These are phyloP conservation scores for Megacollybia marginata DNA, from an alignment of 768 basidiomycete genomes.

Conservation along the genomic window DNA sequence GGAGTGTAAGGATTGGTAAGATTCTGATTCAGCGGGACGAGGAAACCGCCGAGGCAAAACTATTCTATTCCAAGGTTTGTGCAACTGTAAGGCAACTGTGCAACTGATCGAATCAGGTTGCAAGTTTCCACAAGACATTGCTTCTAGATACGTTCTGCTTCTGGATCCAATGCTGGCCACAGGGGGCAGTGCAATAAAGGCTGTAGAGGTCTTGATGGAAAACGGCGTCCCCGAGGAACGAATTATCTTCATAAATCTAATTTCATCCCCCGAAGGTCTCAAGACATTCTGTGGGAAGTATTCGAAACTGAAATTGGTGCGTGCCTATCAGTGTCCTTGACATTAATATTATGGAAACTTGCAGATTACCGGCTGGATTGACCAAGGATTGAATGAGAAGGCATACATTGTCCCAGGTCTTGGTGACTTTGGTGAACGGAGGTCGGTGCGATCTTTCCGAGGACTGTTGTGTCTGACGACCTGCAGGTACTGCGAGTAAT, in stretches of 20 bases:
- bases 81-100: too few relatives aligned
- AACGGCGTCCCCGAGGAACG: constrained; percentile 91
- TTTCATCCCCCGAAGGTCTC: constrained; percentile 87
- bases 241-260: constrained; percentile 91
- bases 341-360: not conserved
- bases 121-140: constrained; percentile 91
- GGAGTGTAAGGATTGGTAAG: constrained; percentile 92
- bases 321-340: constrained; percentile 19
- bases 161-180: constrained; percentile 99
- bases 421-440: constrained; percentile 95
- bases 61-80: constrained; percentile 81
- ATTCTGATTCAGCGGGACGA: constrained; percentile 99
- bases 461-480: not conserved
- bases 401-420: constrained; percentile 89
- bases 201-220: constrained; percentile 88
- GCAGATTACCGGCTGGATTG: constrained; percentile 94
- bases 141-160: constrained; percentile 83
- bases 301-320: constrained; percentile 70
- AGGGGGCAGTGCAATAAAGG: constrained; percentile 96
- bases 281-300: constrained; percentile 69
- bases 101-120: too few relatives aligned
- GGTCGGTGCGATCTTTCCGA: constrained; percentile 29
- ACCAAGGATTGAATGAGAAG: constrained; percentile 85
- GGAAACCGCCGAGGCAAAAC: constrained; percentile 85
- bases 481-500: not conserved